Percentiles rank a stretch among this genome's conserved stretches.
Evolutionary conservation across 495 filamentous ascomycete genomes (phyloP).

Genomic region (Antarctomyces pellizariae): DNA sequence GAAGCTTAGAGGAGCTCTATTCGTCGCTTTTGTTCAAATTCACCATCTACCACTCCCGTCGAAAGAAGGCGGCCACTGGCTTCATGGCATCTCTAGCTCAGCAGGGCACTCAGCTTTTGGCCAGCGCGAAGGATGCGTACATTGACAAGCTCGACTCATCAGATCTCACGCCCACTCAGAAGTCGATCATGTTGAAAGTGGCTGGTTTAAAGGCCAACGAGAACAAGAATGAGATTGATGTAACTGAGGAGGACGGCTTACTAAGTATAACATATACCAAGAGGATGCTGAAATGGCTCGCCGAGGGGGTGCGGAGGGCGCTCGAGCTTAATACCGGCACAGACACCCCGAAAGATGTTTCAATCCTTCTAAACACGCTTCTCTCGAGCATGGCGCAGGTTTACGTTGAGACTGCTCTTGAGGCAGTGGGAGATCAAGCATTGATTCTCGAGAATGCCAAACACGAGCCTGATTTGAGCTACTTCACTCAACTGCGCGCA

Average conservation of each 20-base stretch:
- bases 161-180: constrained; percentile 62
- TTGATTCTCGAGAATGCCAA: constrained; percentile 52
- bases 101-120: constrained; percentile 57
- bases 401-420: constrained; percentile 83
- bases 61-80: constrained; percentile 61
- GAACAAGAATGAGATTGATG: constrained; percentile 55
- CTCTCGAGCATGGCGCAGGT: constrained; percentile 78
- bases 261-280: constrained; percentile 71
- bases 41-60: constrained; percentile 67
- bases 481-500: constrained; percentile 52
- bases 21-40: constrained; percentile 89
- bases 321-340: constrained; percentile 66
- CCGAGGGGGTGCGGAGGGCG: constrained; percentile 81
- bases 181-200: constrained; percentile 63
- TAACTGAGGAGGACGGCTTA: constrained; percentile 69
- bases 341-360: constrained; percentile 87
- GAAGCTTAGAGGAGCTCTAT: constrained; percentile 76
- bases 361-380: constrained; percentile 63
- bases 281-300: constrained; percentile 93
- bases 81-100: constrained; percentile 82
- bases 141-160: constrained; percentile 65
- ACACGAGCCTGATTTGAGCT: constrained; percentile 69
- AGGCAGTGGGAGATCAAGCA: constrained; percentile 57
- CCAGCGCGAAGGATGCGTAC: constrained; percentile 65
- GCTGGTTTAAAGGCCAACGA: constrained; percentile 38